Evolutionary conservation across 2,329 filamentous ascomycete genomes (phyloP), one percentile per base, ranked within the genome.

Genomic region (Nothopassalora personata): DNA sequence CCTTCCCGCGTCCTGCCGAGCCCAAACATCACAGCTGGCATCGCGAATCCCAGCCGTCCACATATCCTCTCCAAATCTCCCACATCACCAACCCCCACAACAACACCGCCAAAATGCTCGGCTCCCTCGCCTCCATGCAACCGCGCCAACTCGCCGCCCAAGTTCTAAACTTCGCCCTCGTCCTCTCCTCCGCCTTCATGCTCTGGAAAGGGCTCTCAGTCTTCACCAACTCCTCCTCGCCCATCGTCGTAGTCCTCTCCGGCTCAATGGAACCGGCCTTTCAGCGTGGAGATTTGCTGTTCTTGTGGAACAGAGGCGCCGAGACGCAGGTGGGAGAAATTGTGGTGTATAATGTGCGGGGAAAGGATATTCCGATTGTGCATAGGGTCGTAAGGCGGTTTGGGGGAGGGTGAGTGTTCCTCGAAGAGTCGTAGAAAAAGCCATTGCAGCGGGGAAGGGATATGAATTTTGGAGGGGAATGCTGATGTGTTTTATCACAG

Each of bases 341-440:
- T 62, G 87, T 90, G 65, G 87, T 90, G 51, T 90, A 89, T 76
- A 96, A 96, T 72, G 89, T 96, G 56, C 84, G 86, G 73, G 91
- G 88, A 59, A 99, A 97, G 80, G 90, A 96, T 66, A 97, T 99
- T 64, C 94, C 94, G 31, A 99, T 99, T 75, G 94, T 99, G 66
- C 94, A 99, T 78, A 82, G 94, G 53, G 83, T 97, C 9, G 88
- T 97, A 56, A 84, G 92, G 76, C 80, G 81, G 64, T 86, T 84
- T 74, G 83, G 83, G 51, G 80, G 80, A 73, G 77, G 78, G 81
- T 83, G 69, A 77, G 80, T 75, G 23, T 19, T 23, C 23, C 23
- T 23, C 3, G 23, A 23, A 23, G 23, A 23, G 23, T 23, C n/a
- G n/a, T n/a, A n/a, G n/a, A n/a, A n/a, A n/a, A n/a, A n/a, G n/a